These are phyloP conservation scores for Ophiostoma sp. DNA, from an alignment of 2,329 filamentous ascomycete species.

Conservation along the genomic window DNA sequence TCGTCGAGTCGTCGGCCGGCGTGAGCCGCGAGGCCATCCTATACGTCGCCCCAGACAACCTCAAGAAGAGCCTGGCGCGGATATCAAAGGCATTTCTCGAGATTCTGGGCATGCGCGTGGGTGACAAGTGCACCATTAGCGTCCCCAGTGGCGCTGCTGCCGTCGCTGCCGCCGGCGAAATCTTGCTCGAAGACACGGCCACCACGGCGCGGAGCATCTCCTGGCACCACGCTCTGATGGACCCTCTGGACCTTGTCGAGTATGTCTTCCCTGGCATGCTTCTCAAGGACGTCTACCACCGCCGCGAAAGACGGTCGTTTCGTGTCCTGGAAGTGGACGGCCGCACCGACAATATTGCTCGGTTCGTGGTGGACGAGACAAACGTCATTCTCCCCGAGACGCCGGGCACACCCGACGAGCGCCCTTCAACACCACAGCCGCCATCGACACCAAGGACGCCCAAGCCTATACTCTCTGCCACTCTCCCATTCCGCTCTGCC, in stretches of 20 bases:
- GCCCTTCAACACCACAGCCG: constrained; percentile 18
- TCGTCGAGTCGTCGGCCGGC: constrained; percentile 23
- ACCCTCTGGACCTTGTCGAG: constrained; percentile 47
- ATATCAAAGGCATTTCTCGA: constrained; percentile 70
- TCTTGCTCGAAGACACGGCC: constrained; percentile 58
- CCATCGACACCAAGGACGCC: constrained; percentile 21
- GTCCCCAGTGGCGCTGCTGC: constrained; percentile 40
- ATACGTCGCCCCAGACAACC: constrained; percentile 20
- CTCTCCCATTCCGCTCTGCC: constrained; percentile 12
- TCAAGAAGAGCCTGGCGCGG: constrained; percentile 39
- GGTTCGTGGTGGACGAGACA: constrained; percentile 36
- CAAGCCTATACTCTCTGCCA: neutral
- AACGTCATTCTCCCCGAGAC: constrained; percentile 38
- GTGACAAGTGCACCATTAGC: constrained; percentile 57
- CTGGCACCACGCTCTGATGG: constrained; percentile 38
- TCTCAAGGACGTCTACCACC: constrained; percentile 59
- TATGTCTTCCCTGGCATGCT: constrained; percentile 64
- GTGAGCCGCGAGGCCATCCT: constrained; percentile 25
- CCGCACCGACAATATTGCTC: constrained; percentile 41
- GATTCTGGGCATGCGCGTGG: constrained; percentile 65
- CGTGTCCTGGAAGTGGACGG: constrained; percentile 52
- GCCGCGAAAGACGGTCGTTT: constrained; percentile 57
- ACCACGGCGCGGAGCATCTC: constrained; percentile 26
- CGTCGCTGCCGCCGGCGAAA: constrained; percentile 50
- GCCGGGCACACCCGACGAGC: constrained; percentile 18